Evolutionary conservation across 148 eudicot species (phyloP).

Genomic region (Simmondsia chinensis): DNA sequence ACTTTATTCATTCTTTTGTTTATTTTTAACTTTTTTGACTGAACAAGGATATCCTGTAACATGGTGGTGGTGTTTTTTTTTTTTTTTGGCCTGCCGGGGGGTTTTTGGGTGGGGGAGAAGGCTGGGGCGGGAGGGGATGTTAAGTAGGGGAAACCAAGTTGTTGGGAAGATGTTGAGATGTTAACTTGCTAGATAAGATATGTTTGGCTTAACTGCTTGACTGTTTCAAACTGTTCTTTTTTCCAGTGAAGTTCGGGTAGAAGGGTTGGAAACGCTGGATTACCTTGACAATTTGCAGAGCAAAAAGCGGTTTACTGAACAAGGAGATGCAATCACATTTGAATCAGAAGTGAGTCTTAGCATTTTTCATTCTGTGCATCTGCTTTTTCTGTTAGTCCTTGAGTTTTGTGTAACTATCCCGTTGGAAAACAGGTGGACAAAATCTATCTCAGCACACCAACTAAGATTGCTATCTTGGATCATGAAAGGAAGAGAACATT

Average conservation of each 20-base stretch:
- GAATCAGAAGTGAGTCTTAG: constrained; percentile 73
- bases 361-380: not conserved
- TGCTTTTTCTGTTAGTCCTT: constrained; percentile 2
- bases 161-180: too few relatives aligned
- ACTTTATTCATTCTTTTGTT: too few relatives aligned
- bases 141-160: too few relatives aligned
- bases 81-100: too few relatives aligned
- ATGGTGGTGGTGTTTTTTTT: too few relatives aligned
- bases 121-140: too few relatives aligned
- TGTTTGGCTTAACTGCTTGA: too few relatives aligned
- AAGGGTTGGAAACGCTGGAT: constrained; percentile 87
- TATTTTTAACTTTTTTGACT: too few relatives aligned
- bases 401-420: not conserved
- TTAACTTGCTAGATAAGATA: constrained; percentile 7
- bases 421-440: constrained; percentile 63
- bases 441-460: constrained; percentile 84
- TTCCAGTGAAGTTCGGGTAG: constrained; percentile 89
- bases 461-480: constrained; percentile 80
- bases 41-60: too few relatives aligned
- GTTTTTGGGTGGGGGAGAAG: too few relatives aligned
- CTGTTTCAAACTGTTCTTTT: too few relatives aligned
- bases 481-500: constrained; percentile 90
- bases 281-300: constrained; percentile 78
- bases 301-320: constrained; percentile 78
- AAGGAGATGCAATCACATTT: constrained; percentile 94